These are phyloP conservation scores for Erysimum cheiri DNA, from an alignment of 441 rosid genomes.

Conservation along the genomic window DNA sequence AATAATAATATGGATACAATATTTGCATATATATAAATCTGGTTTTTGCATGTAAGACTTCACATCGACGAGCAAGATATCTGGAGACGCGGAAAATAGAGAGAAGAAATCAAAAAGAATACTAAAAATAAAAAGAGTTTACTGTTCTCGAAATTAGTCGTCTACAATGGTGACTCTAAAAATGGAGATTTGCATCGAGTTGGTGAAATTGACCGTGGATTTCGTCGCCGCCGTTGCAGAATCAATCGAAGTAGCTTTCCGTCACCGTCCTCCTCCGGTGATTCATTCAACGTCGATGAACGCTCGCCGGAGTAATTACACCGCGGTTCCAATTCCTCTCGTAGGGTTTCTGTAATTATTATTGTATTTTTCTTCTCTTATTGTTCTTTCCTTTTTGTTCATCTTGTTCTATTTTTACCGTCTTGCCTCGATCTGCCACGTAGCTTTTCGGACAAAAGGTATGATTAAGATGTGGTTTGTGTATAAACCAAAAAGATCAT, in stretches of 20 bases:
- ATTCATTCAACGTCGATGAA: constrained; percentile 20
- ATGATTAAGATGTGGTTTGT: constrained; percentile 21
- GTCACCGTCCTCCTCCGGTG: constrained; percentile 40
- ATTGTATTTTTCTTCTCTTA: neutral
- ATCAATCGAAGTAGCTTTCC: constrained; percentile 43
- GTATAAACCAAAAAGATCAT: constrained; percentile 7
- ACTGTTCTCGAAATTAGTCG: neutral
- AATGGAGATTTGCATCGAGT: constrained; percentile 46
- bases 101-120: constrained; percentile 17
- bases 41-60: constrained; percentile 40
- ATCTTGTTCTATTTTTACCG: constrained; percentile 16
- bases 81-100: constrained; percentile 45
- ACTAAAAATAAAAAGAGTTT: neutral
- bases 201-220: constrained; percentile 41
- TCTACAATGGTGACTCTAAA: constrained; percentile 40
- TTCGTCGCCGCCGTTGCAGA: constrained; percentile 44
- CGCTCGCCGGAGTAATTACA: constrained; percentile 40
- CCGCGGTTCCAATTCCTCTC: constrained; percentile 43
- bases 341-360: constrained; percentile 39
- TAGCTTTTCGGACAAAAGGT: constrained; percentile 15
- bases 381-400: constrained; percentile 3
- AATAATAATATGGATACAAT: constrained; percentile 6
- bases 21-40: constrained; percentile 36
- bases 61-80: constrained; percentile 26
- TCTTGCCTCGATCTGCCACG: constrained; percentile 21